Conservation (phyloP, 1,284 basidiomycete species). For the Waitea zeae region DNA sequence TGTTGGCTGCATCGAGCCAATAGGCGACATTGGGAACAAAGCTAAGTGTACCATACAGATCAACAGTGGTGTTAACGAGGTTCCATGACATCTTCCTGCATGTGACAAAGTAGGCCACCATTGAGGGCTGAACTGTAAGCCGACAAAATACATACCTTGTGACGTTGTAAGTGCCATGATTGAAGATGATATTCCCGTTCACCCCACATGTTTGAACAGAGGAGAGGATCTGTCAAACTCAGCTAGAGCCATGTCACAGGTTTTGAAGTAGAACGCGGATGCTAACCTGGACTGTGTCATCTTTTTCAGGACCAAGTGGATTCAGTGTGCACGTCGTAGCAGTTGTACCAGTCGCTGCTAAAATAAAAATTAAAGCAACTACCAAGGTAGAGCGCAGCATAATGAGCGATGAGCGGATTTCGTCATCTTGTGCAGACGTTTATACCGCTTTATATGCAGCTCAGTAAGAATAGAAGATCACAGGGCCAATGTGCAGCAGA, state of each 20-base stretch:
- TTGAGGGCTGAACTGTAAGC: constrained; percentile 1
- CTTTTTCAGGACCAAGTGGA: constrained; percentile 21
- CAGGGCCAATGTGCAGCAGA: too few relatives aligned
- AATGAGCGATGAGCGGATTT: too few relatives aligned
- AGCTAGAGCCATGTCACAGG: neutral
- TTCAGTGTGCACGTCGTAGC: constrained; percentile 15
- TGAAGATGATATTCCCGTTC: constrained; percentile 27
- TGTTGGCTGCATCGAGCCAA: constrained; percentile 38
- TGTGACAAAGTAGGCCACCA: neutral
- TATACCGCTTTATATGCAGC: too few relatives aligned
- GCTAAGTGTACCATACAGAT: constrained; percentile 36
- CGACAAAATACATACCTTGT: constrained; percentile 22
- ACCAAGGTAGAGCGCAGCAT: too few relatives aligned
- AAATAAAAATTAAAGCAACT: too few relatives aligned
- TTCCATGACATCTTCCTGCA: constrained; percentile 44
- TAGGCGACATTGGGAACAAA: constrained; percentile 41
- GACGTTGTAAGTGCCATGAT: constrained; percentile 29
- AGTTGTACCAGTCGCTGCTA: too few relatives aligned
- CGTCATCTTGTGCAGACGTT: too few relatives aligned
- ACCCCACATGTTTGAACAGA: constrained; percentile 36
- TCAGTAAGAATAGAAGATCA: too few relatives aligned
- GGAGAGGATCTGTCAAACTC: constrained; percentile 20
- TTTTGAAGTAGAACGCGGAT: neutral
- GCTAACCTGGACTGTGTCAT: constrained; percentile 23
- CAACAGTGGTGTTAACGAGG: constrained; percentile 29